Percentiles rank a stretch among this genome's conserved stretches.
These are phyloP conservation scores for Oxytropis ochrocephala DNA, from an alignment of 306 rosid species.

Conservation along the genomic window DNA sequence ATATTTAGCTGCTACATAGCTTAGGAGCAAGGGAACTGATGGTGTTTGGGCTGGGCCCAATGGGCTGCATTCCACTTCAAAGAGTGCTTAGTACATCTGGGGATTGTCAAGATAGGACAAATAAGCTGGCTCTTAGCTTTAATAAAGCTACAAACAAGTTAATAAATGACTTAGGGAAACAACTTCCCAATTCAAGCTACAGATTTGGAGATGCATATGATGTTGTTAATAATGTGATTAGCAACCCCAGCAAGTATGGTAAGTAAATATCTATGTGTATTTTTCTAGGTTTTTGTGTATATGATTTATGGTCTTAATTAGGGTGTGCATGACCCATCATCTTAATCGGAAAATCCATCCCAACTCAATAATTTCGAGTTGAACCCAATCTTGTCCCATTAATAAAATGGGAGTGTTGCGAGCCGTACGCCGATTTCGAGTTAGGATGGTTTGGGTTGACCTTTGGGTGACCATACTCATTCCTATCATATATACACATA, in stretches of 20 bases:
- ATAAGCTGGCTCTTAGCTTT: slow-evolving; percentile 74
- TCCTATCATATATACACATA: too few relatives aligned
- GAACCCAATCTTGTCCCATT: too few relatives aligned
- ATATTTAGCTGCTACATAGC: slow-evolving; percentile 42
- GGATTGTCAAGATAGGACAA: slow-evolving; percentile 53
- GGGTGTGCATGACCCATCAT: too few relatives aligned
- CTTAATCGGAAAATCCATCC: too few relatives aligned
- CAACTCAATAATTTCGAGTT: too few relatives aligned
- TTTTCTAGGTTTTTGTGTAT: neutral
- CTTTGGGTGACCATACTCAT: too few relatives aligned
- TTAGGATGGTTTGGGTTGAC: too few relatives aligned
- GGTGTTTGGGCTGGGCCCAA: slow-evolving; percentile 89
- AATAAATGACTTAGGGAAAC: slow-evolving; percentile 34
- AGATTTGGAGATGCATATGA: slow-evolving; percentile 83
- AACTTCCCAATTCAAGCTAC: slow-evolving; percentile 66
- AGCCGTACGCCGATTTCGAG: too few relatives aligned
- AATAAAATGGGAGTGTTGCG: too few relatives aligned
- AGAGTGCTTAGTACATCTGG: slow-evolving; percentile 72
- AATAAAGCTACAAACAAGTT: slow-evolving; percentile 53
- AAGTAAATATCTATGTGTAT: neutral
- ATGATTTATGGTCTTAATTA: neutral
- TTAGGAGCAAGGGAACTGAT: slow-evolving; percentile 77
- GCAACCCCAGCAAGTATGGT: slow-evolving; percentile 62
- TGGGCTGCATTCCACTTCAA: slow-evolving; percentile 91
- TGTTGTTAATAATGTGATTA: slow-evolving; percentile 61